A percentile compares a stretch with the other conserved stretches of the same genome.
These are phyloP conservation scores for Colletotrichum zoysiae DNA, from an alignment of 2,329 filamentous ascomycete genomes.

Conservation along the genomic window DNA sequence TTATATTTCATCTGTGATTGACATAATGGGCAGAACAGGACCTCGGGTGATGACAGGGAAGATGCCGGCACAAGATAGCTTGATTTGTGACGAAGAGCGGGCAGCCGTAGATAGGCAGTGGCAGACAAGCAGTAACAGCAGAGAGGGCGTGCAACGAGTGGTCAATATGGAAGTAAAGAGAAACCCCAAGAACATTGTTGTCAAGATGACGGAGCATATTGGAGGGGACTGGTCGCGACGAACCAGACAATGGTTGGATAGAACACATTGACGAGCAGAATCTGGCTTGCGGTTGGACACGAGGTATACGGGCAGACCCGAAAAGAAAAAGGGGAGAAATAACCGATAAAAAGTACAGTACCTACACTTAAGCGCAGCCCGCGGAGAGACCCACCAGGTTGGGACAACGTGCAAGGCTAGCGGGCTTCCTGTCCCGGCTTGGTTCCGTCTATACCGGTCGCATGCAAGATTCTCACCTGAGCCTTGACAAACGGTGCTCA, in stretches of 20 bases:
- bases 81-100: conserved; percentile 6
- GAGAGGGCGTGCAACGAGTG: not conserved
- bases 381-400: not conserved
- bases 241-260: not conserved
- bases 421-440: conserved; percentile 34
- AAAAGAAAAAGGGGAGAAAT: not conserved
- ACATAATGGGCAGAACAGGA: not conserved
- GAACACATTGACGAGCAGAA: not conserved
- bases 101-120: not conserved
- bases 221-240: not conserved
- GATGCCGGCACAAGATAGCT: not conserved
- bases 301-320: not conserved
- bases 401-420: conserved; percentile 21
- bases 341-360: not conserved
- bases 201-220: conserved; percentile 7
- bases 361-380: not conserved
- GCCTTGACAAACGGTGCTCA: not conserved
- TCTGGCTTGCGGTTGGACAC: not conserved
- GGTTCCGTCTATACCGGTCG: conserved; percentile 18
- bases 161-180: not conserved
- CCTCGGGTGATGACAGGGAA: not conserved
- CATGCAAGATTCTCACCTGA: not conserved
- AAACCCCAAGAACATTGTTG: conserved; percentile 4
- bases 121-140: conserved; percentile 10
- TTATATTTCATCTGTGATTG: not conserved